A percentile compares a stretch with the other conserved stretches of the same genome.
These are phyloP conservation scores for Amanita rubescens DNA, from an alignment of 768 basidiomycete genomes.

Conservation along the genomic window DNA sequence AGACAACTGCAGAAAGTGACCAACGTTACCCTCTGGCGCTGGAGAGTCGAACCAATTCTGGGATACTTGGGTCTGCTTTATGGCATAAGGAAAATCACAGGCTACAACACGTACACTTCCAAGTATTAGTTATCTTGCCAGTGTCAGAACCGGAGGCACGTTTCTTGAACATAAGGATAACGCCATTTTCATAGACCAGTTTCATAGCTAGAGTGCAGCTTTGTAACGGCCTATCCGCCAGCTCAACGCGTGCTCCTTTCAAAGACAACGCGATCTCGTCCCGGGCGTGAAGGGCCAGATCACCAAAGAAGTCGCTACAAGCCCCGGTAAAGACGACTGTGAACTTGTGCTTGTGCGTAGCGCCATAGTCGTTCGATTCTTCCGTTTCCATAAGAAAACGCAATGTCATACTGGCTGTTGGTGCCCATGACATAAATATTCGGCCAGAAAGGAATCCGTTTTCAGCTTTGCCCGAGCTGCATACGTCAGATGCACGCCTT, in stretches of 20 bases:
- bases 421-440: slow-evolving; percentile 39
- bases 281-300: slow-evolving; percentile 31
- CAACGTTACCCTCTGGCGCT: slow-evolving; percentile 9
- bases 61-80: slow-evolving; percentile 9
- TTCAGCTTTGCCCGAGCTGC: slow-evolving; percentile 20
- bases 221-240: slow-evolving; percentile 17
- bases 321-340: slow-evolving; percentile 31
- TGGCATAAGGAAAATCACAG: not conserved
- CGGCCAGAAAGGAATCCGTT: slow-evolving; percentile 33
- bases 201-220: slow-evolving; percentile 30
- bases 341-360: slow-evolving; percentile 22
- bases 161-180: slow-evolving; percentile 30
- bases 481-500: slow-evolving; percentile 26
- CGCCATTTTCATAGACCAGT: slow-evolving; percentile 37
- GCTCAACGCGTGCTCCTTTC: slow-evolving; percentile 31
- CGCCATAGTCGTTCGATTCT: slow-evolving; percentile 10
- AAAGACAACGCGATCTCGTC: slow-evolving; percentile 43
- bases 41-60: slow-evolving; percentile 27
- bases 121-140: slow-evolving; percentile 28
- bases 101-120: slow-evolving; percentile 25
- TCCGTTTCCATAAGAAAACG: slow-evolving; percentile 25
- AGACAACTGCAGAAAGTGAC: slow-evolving; percentile 6
- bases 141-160: slow-evolving; percentile 17
- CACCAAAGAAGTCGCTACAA: slow-evolving; percentile 23
- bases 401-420: slow-evolving; percentile 17